These are phyloP conservation scores for Phalaenopsis aphrodite DNA, from an alignment of 106 monocot genomes.

Conservation along the genomic window DNA sequence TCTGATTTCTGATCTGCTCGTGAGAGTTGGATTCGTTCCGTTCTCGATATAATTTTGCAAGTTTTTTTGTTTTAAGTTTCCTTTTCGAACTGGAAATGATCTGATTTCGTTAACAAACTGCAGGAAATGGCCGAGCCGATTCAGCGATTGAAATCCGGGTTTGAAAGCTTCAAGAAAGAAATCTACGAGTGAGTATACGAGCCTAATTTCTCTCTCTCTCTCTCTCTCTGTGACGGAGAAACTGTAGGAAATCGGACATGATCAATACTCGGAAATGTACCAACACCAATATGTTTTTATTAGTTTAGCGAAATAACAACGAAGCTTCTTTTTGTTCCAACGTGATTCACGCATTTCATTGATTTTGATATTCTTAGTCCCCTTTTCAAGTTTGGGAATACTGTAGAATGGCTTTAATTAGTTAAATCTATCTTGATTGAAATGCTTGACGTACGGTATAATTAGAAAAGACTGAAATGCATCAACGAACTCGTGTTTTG, in stretches of 20 bases:
- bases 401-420: background rate
- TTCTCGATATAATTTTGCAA: no score
- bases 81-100: background rate
- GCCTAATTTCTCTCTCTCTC: background rate
- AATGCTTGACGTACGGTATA: background rate
- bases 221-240: background rate
- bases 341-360: background rate
- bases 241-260: background rate
- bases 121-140: slow-evolving; percentile 9
- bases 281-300: no score
- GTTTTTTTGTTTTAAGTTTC: no score
- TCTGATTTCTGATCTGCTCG: no score
- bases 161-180: slow-evolving; percentile 58
- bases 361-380: background rate
- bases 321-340: background rate
- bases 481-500: background rate
- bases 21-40: no score
- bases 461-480: background rate
- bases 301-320: background rate
- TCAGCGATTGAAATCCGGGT: slow-evolving; percentile 43
- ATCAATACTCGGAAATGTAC: no score
- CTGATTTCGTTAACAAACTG: background rate
- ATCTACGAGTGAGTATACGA: slow-evolving; percentile 37
- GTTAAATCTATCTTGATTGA: slow-evolving; percentile 1
- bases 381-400: background rate